These are phyloP conservation scores for Dactylonectria macrodidyma DNA, from an alignment of 2,329 filamentous ascomycete species.

Conservation along the genomic window DNA sequence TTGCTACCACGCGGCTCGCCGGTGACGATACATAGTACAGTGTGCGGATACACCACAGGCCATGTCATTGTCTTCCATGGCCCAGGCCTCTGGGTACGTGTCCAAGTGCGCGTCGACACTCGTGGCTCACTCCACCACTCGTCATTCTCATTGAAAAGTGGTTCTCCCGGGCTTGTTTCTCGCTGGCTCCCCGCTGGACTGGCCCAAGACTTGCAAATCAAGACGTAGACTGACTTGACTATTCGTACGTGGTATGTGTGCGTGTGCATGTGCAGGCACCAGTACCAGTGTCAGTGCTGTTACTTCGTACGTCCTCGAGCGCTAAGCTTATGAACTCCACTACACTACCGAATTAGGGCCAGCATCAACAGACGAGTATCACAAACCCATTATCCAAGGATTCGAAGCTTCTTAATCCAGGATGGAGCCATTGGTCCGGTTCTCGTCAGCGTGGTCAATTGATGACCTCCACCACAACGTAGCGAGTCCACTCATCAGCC, in stretches of 20 bases:
- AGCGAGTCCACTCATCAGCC: slow-evolving; percentile 15
- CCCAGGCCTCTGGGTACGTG: slow-evolving; percentile 21
- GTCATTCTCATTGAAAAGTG: slow-evolving; percentile 16
- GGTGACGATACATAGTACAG: neutral
- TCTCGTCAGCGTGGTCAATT: slow-evolving; percentile 8
- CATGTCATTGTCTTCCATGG: slow-evolving; percentile 17
- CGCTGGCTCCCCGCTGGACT: slow-evolving; percentile 3
- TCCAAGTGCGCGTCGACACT: slow-evolving; percentile 28
- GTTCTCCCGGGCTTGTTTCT: slow-evolving; percentile 3
- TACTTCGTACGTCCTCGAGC: neutral
- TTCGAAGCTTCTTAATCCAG: neutral
- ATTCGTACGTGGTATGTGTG: too few species aligned
- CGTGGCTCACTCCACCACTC: slow-evolving; percentile 30
- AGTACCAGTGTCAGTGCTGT: neutral
- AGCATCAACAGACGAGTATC: too few species aligned
- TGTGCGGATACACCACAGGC: slow-evolving; percentile 9
- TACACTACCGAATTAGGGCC: neutral
- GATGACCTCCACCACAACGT: slow-evolving; percentile 16
- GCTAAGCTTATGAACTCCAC: neutral
- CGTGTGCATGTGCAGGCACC: neutral
- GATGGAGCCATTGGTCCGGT: slow-evolving; percentile 11
- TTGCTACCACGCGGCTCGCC: slow-evolving; percentile 15
- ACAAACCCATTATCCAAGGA: neutral
- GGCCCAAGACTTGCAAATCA: neutral
- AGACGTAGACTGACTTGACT: slow-evolving; percentile 1